Evolutionary conservation across 768 basidiomycete species (phyloP), one percentile per base, ranked within the genome.

Genomic region (Strobilomyces confusus): DNA sequence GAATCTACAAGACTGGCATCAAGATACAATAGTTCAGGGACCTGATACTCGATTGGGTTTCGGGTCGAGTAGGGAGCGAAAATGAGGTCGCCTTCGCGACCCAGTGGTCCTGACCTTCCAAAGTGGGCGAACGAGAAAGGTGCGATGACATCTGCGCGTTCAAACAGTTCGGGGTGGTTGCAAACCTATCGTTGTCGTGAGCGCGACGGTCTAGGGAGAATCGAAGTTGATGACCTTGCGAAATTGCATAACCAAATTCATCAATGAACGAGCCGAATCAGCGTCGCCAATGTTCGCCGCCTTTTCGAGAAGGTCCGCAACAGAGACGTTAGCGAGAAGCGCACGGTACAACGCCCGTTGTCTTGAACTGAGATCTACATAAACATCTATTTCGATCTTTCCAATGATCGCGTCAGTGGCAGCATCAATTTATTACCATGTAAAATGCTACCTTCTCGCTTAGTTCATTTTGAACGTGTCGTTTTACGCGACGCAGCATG

Each of bases 201-300:
- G 50, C 55, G 32, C 48, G 43, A 22, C 45, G 40, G 20, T 42
- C 23, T 44, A 33, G 34, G 48, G 43, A 55, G n/a, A 25, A 52
- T 44, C 30, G 13, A 38, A 40, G 45, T 36, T 22, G 52, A 71
- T 25, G 50, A 90, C 92, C 78, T 99, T 99, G 60, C 97, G 86
- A 78, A 98, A 98, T 69, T 99, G 97, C 97, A 99, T 99, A 57
- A 99, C 97, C 55, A 99, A 80, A 71, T 98, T 99, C 95, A 98
- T 98, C 55, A 99, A 75, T 8, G 93, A 92, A 49, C 92, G 86
- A 48, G 94, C 92, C 29, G 91, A 92, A 59, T 94, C 91, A 7
- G 84, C 89, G 62, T 95, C 92, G 15, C 92, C 89, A 55, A 92
- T 83, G 59, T 90, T 90, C 4, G 91, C 86, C 11, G 97, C 95